These are phyloP conservation scores for Trichosporon inkin DNA, from an alignment of 1,284 basidiomycete genomes.

Conservation along the genomic window DNA sequence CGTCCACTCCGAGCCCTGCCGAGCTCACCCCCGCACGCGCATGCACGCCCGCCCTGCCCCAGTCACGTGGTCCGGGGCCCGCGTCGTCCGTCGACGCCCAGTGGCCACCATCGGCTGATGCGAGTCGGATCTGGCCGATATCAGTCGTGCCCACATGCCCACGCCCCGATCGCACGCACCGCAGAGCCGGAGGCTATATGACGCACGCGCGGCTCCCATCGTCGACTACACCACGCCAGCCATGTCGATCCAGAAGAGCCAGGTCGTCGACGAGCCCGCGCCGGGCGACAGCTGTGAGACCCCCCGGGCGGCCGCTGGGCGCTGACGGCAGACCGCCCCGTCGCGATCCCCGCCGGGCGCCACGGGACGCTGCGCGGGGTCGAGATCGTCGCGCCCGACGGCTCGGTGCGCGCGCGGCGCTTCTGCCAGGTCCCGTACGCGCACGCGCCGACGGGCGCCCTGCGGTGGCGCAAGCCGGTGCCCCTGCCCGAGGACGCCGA, in stretches of 20 bases:
- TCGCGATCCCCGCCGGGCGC: conserved; percentile 20
- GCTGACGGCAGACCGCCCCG: conserved; percentile 22
- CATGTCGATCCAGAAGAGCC: conserved; percentile 1
- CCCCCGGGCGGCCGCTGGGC: not conserved
- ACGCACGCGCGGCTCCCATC: too few relatives aligned
- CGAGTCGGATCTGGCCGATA: too few relatives aligned
- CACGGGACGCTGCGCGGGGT: conserved; percentile 26
- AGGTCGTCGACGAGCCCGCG: not conserved
- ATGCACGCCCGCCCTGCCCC: not conserved
- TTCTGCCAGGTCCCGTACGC: conserved; percentile 28
- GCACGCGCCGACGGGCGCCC: conserved; percentile 21
- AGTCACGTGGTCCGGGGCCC: too few relatives aligned
- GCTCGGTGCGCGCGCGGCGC: conserved; percentile 24
- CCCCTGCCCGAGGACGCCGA: conserved; percentile 17
- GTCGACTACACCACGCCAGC: not conserved
- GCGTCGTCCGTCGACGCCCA: too few relatives aligned
- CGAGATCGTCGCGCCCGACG: conserved; percentile 20
- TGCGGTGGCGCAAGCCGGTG: conserved; percentile 25
- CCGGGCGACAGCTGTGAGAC: conserved; percentile 15
- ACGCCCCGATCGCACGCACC: too few relatives aligned
- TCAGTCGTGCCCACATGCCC: too few relatives aligned
- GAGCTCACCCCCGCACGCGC: not conserved
- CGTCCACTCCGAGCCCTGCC: not conserved
- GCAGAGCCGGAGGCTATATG: too few relatives aligned
- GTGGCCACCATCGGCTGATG: too few relatives aligned